These are phyloP conservation scores for Chrysanthemum makinoi DNA, from an alignment of 129 eudicot genomes.

Conservation along the genomic window DNA sequence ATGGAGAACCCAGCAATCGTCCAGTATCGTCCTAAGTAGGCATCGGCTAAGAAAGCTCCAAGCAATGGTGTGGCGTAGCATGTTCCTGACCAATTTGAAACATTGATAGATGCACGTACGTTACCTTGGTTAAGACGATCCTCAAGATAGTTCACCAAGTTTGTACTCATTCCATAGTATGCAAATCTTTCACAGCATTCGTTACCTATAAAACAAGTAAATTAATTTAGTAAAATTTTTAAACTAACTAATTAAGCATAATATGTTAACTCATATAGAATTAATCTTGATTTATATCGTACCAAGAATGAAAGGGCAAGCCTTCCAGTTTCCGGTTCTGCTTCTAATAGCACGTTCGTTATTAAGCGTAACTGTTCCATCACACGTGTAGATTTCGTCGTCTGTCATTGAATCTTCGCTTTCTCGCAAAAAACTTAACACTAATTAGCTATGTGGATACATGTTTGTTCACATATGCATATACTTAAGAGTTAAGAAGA, in stretches of 20 bases:
- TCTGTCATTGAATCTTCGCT: conserved; percentile 42
- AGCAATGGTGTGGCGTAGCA: conserved; percentile 77
- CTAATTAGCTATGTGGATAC: too few relatives aligned
- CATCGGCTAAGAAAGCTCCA: conserved; percentile 89
- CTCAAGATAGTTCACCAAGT: conserved; percentile 71
- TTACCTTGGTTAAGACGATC: conserved; percentile 52
- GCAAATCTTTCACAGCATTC: conserved; percentile 93
- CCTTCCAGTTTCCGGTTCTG: conserved; percentile 74
- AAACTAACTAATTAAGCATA: background rate
- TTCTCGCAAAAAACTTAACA: conserved; percentile 7
- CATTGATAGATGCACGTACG: conserved; percentile 60
- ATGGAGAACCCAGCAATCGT: conserved; percentile 68
- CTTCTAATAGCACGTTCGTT: conserved; percentile 54
- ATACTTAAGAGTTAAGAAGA: background rate
- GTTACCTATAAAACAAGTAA: conserved; percentile 42
- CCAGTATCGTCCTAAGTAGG: conserved; percentile 83
- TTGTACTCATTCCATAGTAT: conserved; percentile 88
- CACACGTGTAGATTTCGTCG: conserved; percentile 45
- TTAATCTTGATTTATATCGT: conserved; percentile 3
- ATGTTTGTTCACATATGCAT: background rate
- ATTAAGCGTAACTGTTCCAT: conserved; percentile 56
- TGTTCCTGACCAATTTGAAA: conserved; percentile 82
- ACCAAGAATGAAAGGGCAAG: conserved; percentile 77
- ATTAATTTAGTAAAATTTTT: background rate
- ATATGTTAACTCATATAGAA: background rate